Evolutionary conservation across 1,139 yeast species (phyloP).

Genomic region (Pichia sp.): DNA sequence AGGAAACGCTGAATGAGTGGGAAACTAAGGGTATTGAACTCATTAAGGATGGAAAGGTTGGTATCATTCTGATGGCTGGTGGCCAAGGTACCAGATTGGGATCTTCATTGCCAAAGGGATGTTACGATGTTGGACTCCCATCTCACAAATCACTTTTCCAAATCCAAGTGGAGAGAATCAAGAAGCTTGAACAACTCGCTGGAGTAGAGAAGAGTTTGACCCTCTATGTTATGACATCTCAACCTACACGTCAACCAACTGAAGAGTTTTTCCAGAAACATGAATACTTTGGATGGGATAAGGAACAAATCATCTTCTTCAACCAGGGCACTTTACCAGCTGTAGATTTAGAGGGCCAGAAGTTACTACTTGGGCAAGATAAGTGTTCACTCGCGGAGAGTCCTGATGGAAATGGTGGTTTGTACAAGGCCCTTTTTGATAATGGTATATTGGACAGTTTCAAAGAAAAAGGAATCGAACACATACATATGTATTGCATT

Average conservation of each 20-base stretch:
- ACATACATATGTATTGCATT: slow-evolving; percentile 94
- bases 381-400: slow-evolving; percentile 61
- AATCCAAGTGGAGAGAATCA: slow-evolving; percentile 83
- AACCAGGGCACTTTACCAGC: slow-evolving; percentile 97
- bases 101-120: slow-evolving; percentile 85
- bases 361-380: slow-evolving; percentile 53
- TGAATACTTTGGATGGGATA: slow-evolving; percentile 61
- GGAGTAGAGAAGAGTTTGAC: slow-evolving; percentile 34
- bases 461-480: slow-evolving; percentile 64
- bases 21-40: slow-evolving; percentile 55
- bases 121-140: slow-evolving; percentile 82
- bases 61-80: slow-evolving; percentile 90
- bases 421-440: slow-evolving; percentile 73
- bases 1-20: slow-evolving; percentile 40
- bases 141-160: slow-evolving; percentile 81
- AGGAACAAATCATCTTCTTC: slow-evolving; percentile 63
- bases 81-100: slow-evolving; percentile 98
- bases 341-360: slow-evolving; percentile 60
- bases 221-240: slow-evolving; percentile 95
- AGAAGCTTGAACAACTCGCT: slow-evolving; percentile 50
- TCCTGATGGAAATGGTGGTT: slow-evolving; percentile 98
- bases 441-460: slow-evolving; percentile 67
- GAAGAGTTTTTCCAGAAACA: slow-evolving; percentile 58
- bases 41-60: slow-evolving; percentile 68
- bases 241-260: slow-evolving; percentile 79